phyloP scores from a whole-genome alignment of 768 basidiomycete genomes.

The Tubosaeta sp. region DNA sequence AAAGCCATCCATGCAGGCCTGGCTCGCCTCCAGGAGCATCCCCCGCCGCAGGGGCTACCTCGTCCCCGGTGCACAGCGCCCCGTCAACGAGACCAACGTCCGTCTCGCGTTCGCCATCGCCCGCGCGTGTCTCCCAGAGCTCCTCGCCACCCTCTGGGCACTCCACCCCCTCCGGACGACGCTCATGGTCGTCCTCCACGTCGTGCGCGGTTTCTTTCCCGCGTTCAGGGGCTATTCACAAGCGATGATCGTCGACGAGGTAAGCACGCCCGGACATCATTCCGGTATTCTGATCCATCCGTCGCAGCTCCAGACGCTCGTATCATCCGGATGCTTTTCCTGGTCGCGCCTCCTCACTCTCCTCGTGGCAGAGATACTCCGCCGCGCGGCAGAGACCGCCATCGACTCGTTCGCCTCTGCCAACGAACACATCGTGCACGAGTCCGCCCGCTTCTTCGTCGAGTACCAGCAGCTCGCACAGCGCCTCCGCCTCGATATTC shows the following conservation, averaged over 20 bases:
- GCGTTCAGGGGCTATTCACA: slow-evolving; percentile 85
- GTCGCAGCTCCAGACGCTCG: slow-evolving; percentile 59
- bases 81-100: slow-evolving; percentile 53
- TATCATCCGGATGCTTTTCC: slow-evolving; percentile 68
- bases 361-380: slow-evolving; percentile 56
- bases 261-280: slow-evolving; percentile 31
- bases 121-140: slow-evolving; percentile 49
- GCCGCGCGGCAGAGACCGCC: slow-evolving; percentile 59
- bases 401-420: slow-evolving; percentile 73
- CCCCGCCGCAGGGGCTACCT: slow-evolving; percentile 46
- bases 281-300: slow-evolving; percentile 1
- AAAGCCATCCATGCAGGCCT: slow-evolving; percentile 36
- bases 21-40: slow-evolving; percentile 54
- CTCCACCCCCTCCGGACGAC: slow-evolving; percentile 66
- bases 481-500: slow-evolving; percentile 71
- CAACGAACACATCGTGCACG: slow-evolving; percentile 71
- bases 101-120: slow-evolving; percentile 54
- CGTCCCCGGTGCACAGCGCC: slow-evolving; percentile 66
- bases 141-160: slow-evolving; percentile 47
- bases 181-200: slow-evolving; percentile 67
- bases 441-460: slow-evolving; percentile 67
- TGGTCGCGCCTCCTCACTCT: slow-evolving; percentile 61
- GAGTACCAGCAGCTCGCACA: slow-evolving; percentile 79
- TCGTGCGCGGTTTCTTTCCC: slow-evolving; percentile 71
- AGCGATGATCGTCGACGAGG: slow-evolving; percentile 83